Base-by-base conservation (phyloP, 768 basidiomycete species). In the Leucocoprinus birnbaumii region DNA sequence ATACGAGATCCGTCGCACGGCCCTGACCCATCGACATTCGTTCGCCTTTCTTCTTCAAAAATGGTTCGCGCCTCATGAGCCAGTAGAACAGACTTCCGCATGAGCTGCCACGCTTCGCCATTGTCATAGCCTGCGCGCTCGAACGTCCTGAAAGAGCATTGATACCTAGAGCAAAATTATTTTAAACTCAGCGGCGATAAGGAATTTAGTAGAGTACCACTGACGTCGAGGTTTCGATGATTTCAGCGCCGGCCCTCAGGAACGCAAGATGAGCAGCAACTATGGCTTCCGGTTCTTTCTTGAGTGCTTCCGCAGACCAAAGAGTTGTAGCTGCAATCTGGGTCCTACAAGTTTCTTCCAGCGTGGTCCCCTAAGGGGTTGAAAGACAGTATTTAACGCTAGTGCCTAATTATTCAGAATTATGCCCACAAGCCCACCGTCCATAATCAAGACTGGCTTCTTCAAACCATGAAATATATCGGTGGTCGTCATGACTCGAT, bases 161-260 rank as follows among this genome's bases (percentile, higher is more conserved):
- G 88, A 62, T 91, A 90, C 40, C 87, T 91, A 51, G 19, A 41
- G 19, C 13, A 1, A 9, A 24, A n/a, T n/a, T 22, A 11, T 37
- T 35, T 31, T 26, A 53, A 34, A 34, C 26, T 19, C 18, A 19
- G 16, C 18, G 14, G 7, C 37, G 48, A 51, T 24, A 16, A 18
- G 27, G 44, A 27, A 14, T 24, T 18, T 14, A 21, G 1, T 27
- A 47, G 43, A 45, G 7, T 9, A 61, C 2, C 31, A 35, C 72
- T 21, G 62, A 90, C 90, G 89, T 89, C 1, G 83, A 73, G 0
- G 90, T 88, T 49, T 82, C 73, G 24, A 93, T 79, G 13, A 90
- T 72, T 48, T 76, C 72, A 9, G 87, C 80, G 0, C 90, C 89
- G 7, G 87, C 84, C 9, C 75, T 69, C 18, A 89, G 65, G 65